A percentile compares a stretch with the other conserved stretches of the same genome.
Conservation (phyloP, 2,329 filamentous ascomycete species). For the Trichophyton rubrum region DNA sequence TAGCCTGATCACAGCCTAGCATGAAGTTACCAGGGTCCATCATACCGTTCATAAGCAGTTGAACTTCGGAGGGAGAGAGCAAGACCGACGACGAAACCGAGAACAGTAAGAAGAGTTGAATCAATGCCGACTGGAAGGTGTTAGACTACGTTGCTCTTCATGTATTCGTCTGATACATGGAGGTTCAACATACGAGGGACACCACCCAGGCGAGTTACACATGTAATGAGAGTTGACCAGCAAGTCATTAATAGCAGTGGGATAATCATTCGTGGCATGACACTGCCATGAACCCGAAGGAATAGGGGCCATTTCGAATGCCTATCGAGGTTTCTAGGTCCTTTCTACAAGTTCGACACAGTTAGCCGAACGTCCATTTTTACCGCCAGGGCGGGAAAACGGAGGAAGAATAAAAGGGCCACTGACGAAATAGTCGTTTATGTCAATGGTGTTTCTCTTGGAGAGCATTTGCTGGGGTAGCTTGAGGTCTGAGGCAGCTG, state of each 20-base stretch:
- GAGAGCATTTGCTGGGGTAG: constrained; percentile 12
- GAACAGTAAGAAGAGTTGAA: constrained; percentile 56
- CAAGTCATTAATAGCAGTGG: constrained; percentile 49
- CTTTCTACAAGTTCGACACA: constrained; percentile 11
- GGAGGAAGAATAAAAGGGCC: background rate
- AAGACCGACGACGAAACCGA: constrained; percentile 70
- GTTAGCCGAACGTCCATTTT: background rate
- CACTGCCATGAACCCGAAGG: constrained; percentile 62
- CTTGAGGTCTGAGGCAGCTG: constrained; percentile 8
- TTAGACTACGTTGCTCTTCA: background rate
- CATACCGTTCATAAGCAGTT: constrained; percentile 59
- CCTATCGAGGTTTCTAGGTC: constrained; percentile 54
- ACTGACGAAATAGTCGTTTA: constrained; percentile 51
- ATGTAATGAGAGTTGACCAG: constrained; percentile 56
- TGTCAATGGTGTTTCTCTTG: constrained; percentile 28
- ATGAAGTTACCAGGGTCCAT: background rate
- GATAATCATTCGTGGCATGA: constrained; percentile 61
- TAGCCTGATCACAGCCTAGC: background rate
- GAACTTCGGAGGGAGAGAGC: constrained; percentile 65
- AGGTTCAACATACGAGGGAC: background rate
- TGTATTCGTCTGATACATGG: background rate
- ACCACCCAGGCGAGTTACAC: constrained; percentile 36
- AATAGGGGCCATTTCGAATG: constrained; percentile 69
- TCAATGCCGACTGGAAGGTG: constrained; percentile 39
- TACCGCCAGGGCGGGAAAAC: constrained; percentile 4